Percentiles rank a stretch among this genome's conserved stretches.
Evolutionary conservation across 345 rosid species (phyloP).

Genomic region (Moricandia moricandioides): DNA sequence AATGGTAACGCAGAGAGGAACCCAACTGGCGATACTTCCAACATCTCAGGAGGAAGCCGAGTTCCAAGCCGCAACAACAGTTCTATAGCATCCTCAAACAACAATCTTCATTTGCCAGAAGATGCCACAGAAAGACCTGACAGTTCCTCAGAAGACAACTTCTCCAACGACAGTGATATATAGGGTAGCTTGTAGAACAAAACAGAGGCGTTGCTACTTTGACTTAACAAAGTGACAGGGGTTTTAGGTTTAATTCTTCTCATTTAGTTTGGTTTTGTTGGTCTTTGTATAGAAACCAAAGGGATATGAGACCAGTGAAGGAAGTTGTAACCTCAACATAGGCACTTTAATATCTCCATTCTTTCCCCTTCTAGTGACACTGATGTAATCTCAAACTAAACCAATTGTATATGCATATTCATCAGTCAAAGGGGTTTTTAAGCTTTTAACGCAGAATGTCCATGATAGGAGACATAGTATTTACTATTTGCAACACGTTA

Average conservation of each 20-base stretch:
- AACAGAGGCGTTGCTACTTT: constrained; percentile 19
- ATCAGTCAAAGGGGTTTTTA: background rate
- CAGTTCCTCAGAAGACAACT: constrained; percentile 20
- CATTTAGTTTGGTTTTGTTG: constrained; percentile 17
- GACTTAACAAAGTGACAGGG: constrained; percentile 26
- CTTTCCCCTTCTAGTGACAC: background rate
- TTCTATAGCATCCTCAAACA: constrained; percentile 17
- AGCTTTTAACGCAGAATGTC: background rate
- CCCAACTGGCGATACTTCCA: constrained; percentile 24
- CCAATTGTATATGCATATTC: background rate
- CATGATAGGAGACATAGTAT: too few species aligned
- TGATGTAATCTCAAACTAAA: background rate
- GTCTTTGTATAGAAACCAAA: constrained; percentile 26
- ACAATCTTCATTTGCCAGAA: constrained; percentile 21
- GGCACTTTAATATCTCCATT: background rate
- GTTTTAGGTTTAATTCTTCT: constrained; percentile 19
- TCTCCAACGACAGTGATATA: constrained; percentile 23
- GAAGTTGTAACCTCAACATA: constrained; percentile 1
- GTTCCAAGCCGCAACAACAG: constrained; percentile 33
- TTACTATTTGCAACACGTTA: too few species aligned
- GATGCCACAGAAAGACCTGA: constrained; percentile 26
- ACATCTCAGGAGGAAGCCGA: constrained; percentile 31
- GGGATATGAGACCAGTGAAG: background rate
- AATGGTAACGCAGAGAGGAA: constrained; percentile 31
- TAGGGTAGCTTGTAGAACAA: constrained; percentile 22